Evolutionary conservation across 129 eudicot genomes (phyloP).

Genomic region (Deinandra increscens): DNA sequence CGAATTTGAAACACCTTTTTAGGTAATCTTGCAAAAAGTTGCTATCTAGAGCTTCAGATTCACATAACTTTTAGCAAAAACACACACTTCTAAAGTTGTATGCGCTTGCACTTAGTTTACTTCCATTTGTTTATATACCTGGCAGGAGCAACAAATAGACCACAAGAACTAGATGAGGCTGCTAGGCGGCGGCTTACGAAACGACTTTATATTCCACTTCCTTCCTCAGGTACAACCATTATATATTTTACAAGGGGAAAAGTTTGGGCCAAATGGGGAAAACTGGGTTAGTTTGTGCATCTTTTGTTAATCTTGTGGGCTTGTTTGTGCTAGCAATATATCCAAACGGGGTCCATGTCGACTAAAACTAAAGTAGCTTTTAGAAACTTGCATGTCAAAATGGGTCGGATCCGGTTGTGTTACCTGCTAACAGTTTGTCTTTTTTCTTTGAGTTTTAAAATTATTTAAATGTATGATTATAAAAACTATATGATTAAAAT

Average conservation of each 20-base stretch:
- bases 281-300: background rate
- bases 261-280: constrained; percentile 4
- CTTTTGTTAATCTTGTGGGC: background rate
- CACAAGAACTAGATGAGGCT: constrained; percentile 98
- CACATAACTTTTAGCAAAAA: background rate
- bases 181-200: constrained; percentile 98
- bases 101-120: background rate
- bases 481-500: background rate
- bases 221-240: constrained; percentile 68
- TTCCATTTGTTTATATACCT: constrained; percentile 2
- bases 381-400: background rate
- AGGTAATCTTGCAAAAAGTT: constrained; percentile 8
- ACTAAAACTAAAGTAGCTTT: background rate
- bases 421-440: background rate
- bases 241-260: background rate
- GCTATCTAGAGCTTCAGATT: background rate
- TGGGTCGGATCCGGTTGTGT: background rate
- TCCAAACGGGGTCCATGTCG: background rate
- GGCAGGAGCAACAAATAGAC: constrained; percentile 97
- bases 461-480: background rate
- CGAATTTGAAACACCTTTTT: background rate
- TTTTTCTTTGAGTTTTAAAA: background rate
- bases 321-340: background rate
- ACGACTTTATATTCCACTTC: constrained; percentile 91
- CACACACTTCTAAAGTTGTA: background rate